A percentile compares a stretch with the other conserved stretches of the same genome.
These are phyloP conservation scores for Trichosporon faecale DNA, from an alignment of 1,284 basidiomycete genomes.

Conservation along the genomic window DNA sequence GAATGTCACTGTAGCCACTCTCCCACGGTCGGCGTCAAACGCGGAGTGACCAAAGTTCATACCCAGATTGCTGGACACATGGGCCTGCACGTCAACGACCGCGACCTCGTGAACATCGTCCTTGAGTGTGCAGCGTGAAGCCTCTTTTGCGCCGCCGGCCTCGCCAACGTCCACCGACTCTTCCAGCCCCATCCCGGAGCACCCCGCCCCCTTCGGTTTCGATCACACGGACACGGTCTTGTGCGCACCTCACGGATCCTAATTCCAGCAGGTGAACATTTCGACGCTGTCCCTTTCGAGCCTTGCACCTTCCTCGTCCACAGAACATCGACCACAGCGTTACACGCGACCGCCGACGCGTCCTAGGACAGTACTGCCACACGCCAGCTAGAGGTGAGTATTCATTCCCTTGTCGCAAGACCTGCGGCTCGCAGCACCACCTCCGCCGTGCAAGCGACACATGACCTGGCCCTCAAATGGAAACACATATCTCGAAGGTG, in stretches of 20 bases:
- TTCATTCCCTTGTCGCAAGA: neutral
- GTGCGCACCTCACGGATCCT: constrained; percentile 7
- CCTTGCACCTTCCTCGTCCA: constrained; percentile 1
- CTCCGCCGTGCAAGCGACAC: neutral
- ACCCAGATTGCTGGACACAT: neutral
- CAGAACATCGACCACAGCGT: neutral
- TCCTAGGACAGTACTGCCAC: constrained; percentile 5
- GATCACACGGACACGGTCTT: constrained; percentile 7
- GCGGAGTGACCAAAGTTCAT: constrained; percentile 1
- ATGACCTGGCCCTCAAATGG: neutral
- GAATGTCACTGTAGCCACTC: neutral
- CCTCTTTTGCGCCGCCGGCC: neutral
- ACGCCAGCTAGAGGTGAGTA: constrained; percentile 3
- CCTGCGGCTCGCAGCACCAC: neutral
- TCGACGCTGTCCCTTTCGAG: constrained; percentile 8
- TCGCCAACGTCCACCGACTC: neutral
- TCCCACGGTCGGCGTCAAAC: constrained; percentile 1
- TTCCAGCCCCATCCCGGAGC: neutral
- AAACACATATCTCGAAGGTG: constrained; percentile 1
- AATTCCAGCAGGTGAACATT: constrained; percentile 8
- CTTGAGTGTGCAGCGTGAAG: neutral
- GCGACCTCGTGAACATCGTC: constrained; percentile 2
- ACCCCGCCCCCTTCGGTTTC: neutral
- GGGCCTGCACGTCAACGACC: neutral
- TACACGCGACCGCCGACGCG: constrained; percentile 8